These are phyloP conservation scores for Alternaria consortialis DNA, from an alignment of 2,329 filamentous ascomycete species.

Conservation along the genomic window DNA sequence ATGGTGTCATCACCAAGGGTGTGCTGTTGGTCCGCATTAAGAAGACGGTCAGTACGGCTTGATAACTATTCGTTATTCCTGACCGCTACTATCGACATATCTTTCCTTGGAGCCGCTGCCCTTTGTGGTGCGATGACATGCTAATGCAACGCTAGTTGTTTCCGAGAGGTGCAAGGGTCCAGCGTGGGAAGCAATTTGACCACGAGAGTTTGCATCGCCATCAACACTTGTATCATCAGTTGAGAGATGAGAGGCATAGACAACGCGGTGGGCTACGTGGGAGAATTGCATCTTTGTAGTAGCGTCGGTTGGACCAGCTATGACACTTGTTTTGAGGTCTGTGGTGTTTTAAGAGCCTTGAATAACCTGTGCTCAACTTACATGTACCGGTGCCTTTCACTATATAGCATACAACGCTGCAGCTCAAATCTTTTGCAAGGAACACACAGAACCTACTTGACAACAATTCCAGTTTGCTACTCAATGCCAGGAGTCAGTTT, in stretches of 20 bases:
- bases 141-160: constrained; percentile 7
- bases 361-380: not conserved
- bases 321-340: not conserved
- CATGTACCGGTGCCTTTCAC: not conserved
- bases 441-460: no score
- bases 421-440: not conserved
- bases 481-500: no score
- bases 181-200: not conserved
- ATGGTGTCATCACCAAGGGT: constrained; percentile 72
- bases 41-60: constrained; percentile 59
- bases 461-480: no score
- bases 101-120: not conserved
- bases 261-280: not conserved
- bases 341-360: not conserved
- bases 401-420: not conserved
- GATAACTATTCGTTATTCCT: constrained; percentile 15
- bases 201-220: not conserved
- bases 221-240: not conserved
- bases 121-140: not conserved
- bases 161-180: not conserved
- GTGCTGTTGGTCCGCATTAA: constrained; percentile 77
- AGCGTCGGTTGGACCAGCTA: not conserved
- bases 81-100: not conserved
- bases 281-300: not conserved
- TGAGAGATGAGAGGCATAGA: not conserved